Base-by-base conservation (phyloP, 805 yeast genomes). In the Schizosaccharomyces octosporus region DNA sequence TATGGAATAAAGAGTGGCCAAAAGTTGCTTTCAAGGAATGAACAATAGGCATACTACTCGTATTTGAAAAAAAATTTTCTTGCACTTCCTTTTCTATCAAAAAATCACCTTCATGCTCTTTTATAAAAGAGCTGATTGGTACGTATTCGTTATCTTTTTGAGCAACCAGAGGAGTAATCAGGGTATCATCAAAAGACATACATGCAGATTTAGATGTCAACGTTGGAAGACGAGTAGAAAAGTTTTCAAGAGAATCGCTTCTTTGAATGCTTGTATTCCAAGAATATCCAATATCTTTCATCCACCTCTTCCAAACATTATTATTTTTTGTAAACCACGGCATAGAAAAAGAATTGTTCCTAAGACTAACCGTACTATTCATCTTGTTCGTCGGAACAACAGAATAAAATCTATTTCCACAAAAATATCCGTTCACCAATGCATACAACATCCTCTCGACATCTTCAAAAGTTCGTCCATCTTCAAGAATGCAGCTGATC, bases 201-300 rank as follows among this genome's bases (percentile, higher is more conserved):
- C 9, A 6, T 7, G 41, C 41, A 36, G 41, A 17, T 9, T 5
- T 13, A 5, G 41, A 36, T 36, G 41, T 7, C 17, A 36, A 36
- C 2, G 17, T 36, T 36, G 41, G 41, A 36, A 36, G 51, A 45
- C 9, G 2, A n/a, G 27, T 19, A 5, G 51, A 45, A 13, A 19
- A 19, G 11, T 24, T n/a, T 45, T n/a, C 27, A n/a, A 45, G n/a
- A 9, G 51, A n/a, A 19, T 45, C 51, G 27, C 27, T 24, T 19
- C 27, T 19, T 45, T 19, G 27, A 45, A 45, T 24, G n/a, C 51
- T 45, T 3, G 51, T 45, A 17, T 45, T 3, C 51, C 51, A 45
- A 5, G 51, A 45, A 17, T 17, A 61, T 62, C 3, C 62, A 62
- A 17, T 61, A 63, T 59, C 62, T 62, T 24, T 55, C 63, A 29